A percentile compares a stretch with the other conserved stretches of the same genome.
phyloP scores from a whole-genome alignment of 192 early-diverging fungal genomes.

The Coemansia sp. region DNA sequence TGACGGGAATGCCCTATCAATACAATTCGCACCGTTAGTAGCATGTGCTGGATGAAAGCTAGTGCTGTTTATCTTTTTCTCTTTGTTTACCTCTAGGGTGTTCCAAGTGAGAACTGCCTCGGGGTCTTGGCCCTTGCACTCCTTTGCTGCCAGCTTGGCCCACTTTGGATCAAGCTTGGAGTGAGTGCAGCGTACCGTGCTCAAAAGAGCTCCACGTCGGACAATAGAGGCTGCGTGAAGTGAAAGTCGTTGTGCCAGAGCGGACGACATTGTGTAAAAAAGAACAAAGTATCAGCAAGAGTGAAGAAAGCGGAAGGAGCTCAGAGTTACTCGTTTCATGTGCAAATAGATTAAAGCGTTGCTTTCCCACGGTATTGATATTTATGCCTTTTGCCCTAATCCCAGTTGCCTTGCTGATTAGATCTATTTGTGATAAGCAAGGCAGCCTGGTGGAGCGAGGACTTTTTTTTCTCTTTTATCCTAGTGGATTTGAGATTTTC shows the following conservation, averaged over 20 bases:
- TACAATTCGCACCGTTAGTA: neutral
- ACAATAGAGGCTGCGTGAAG: neutral
- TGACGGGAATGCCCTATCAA: constrained; percentile 66
- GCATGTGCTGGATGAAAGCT: neutral
- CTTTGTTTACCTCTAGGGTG: constrained; percentile 64
- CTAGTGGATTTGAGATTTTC: neutral
- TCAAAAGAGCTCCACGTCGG: neutral
- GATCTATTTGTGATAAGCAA: neutral
- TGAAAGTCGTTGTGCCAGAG: neutral
- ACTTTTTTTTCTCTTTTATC: neutral
- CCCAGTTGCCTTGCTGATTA: neutral
- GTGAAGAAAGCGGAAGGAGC: neutral
- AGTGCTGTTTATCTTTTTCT: neutral
- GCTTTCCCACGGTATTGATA: neutral
- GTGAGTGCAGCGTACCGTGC: neutral
- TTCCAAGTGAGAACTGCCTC: constrained; percentile 70
- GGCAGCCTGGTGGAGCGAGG: neutral
- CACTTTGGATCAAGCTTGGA: constrained; percentile 65
- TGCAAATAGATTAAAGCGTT: neutral
- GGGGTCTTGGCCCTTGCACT: constrained; percentile 86
- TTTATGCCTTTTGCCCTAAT: neutral
- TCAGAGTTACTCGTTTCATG: neutral
- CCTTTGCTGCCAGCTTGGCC: constrained; percentile 72
- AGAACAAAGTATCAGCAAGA: neutral
- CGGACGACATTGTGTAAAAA: neutral